Base-by-base conservation (phyloP, 768 basidiomycete genomes). In the Symmetrospora coprosmae region DNA sequence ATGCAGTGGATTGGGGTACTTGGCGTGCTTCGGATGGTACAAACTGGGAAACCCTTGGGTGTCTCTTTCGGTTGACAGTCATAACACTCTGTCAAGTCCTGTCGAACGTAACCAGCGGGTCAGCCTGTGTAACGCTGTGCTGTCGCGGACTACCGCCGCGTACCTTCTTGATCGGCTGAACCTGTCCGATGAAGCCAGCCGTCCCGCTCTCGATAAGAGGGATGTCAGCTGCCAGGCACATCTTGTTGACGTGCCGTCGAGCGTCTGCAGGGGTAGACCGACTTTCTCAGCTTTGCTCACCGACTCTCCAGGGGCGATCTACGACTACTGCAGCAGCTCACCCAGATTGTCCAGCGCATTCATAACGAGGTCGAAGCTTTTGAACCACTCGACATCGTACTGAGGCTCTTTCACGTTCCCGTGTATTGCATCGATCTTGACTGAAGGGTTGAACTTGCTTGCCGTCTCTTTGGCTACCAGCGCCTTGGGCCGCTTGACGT, bases 1-100 rank as follows among this genome's bases (percentile, higher is more conserved):
- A 99, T 96, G 69, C 92, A 99, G 68, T 99, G 94, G 50, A 97
- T 94, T 0, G 94, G 89, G 65, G 92, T 91, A 60, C 85, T 87
- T 0, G 94, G 94, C 0, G 94, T 97, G 2, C 88, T 88, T 37
- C 92, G 83, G 66, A 99, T 97, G 0, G 94, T 97, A 72, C 94
- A 99, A 9, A 97, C 91, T 0, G 94, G 91, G 70, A 88, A 97
- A 0, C 87, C 85, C 71, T 90, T 97, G 0, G 90, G 89, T 0
- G 86, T 85, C 0, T 85, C 84, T 71, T 97, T 96, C 4, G 38
- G 63, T 51, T 62, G 21, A 66, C 94, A 99, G 69, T 96, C 91
- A 69, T 91, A 97, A 73, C 94, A 99, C 70, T 96, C 91, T 1
- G 87, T 86, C 27, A 76, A 76, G 68, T 89, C 85, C 88, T 92